Conservation (phyloP, 768 basidiomycete species). For the Russula lepida region DNA sequence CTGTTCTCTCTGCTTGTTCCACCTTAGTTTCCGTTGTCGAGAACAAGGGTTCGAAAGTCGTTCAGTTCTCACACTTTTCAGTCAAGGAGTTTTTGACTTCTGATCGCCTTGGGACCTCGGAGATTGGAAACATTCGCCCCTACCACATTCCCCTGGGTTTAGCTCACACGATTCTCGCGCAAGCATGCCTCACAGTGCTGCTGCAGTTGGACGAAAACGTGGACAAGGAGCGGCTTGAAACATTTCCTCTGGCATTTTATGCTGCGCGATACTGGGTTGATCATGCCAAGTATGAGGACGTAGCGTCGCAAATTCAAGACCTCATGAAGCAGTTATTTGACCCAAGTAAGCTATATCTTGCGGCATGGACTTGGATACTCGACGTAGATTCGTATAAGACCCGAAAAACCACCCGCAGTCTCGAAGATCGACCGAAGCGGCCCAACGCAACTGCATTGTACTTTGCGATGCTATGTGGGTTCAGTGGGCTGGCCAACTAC, state of each 20-base stretch:
- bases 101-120: background rate
- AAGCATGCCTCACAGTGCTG: background rate
- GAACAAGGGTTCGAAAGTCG: background rate
- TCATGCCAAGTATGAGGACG: background rate
- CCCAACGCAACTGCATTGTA: background rate
- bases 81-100: conserved; percentile 7
- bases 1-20: background rate
- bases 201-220: background rate
- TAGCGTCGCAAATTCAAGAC: background rate
- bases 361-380: background rate
- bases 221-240: background rate
- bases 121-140: background rate
- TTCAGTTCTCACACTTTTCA: conserved; percentile 3
- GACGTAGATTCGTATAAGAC: background rate
- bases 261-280: background rate
- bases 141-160: background rate
- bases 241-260: background rate
- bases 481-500: background rate
- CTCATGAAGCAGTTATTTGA: background rate
- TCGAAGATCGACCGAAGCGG: background rate
- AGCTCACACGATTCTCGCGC: background rate
- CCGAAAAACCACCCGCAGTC: no score
- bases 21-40: background rate
- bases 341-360: background rate
- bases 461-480: background rate